Base-by-base conservation (phyloP, 345 rosid genomes). In the Rhizophora mangle region DNA sequence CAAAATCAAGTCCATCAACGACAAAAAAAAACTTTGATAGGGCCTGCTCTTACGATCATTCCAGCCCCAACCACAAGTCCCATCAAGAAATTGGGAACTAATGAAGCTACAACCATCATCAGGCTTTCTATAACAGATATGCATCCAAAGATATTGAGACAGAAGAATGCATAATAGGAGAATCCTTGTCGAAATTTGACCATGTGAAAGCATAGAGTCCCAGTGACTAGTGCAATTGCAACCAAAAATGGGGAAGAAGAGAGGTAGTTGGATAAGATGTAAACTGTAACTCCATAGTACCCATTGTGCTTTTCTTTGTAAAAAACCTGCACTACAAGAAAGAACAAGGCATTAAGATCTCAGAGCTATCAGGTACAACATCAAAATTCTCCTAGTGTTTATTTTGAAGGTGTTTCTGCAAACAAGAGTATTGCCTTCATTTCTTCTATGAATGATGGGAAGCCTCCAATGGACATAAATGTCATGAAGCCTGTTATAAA, bases 401-500 rank as follows among this genome's bases (percentile, higher is more conserved):
- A 8, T 55, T 55, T 55, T 10, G 24, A n/a, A 21, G 26, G 29
- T 56, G n/a, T 6, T 30, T 15, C 21, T 18, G 18, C 6, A 5
- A 56, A 53, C 31, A n/a, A 63, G 27, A n/a, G 47, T 8, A 9
- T 65, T 70, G 85, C 96, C 89, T 87, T 90, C 85, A 90, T 81
- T 73, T 90, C 96, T 82, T 90, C 96, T 3, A 90, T 78, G 80
- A 90, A 90, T 15, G 94, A 90, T 58, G 96, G 92, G 76, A 90
- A 90, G 75, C 96, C 96, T 58, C 96, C 96, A 60, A 88, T 88
- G 55, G 96, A 88, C 92, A 90, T 90, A 68, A 88, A 90, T 3
- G 94, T 85, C 96, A 90, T 86, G 76, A 90, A 90, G 21, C 90
- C 90, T 6, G 90, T 86, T 29, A 90, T 83, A 69, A 90, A 90